Conservation (phyloP, 257 asterid species). For the Nicotiana knightiana region DNA sequence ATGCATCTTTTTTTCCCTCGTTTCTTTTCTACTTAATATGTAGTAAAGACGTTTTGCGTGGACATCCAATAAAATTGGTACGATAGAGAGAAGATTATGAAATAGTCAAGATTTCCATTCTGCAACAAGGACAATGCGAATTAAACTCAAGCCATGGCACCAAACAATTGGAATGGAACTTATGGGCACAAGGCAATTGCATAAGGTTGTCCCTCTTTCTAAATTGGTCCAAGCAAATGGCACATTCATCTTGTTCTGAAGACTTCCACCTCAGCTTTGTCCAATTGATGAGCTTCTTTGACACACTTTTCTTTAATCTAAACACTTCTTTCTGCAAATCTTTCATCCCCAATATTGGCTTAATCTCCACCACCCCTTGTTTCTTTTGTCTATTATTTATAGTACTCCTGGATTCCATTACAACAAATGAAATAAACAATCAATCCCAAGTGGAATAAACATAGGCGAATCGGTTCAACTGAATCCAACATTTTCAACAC, state of each 20-base stretch:
- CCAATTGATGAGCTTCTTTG: slow-evolving; percentile 47
- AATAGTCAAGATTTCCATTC: slow-evolving; percentile 11
- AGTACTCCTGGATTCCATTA: background rate
- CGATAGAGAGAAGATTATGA: background rate
- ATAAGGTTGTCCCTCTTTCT: slow-evolving; percentile 31
- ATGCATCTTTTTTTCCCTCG: too few species aligned
- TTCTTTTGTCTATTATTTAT: background rate
- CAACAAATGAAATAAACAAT: background rate
- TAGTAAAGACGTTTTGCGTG: too few species aligned
- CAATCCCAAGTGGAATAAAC: too few species aligned
- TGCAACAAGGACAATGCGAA: slow-evolving; percentile 65
- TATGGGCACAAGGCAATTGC: slow-evolving; percentile 63
- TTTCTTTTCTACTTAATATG: too few species aligned
- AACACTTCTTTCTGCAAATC: slow-evolving; percentile 1
- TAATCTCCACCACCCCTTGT: background rate
- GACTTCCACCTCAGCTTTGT: slow-evolving; percentile 46
- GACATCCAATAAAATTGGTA: too few species aligned
- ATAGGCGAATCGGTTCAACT: too few species aligned
- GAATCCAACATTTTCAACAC: too few species aligned
- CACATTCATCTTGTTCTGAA: slow-evolving; percentile 52
- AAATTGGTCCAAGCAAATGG: slow-evolving; percentile 62
- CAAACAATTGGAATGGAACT: slow-evolving; percentile 55
- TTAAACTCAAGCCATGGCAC: slow-evolving; percentile 60
- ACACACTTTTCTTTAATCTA: slow-evolving; percentile 32
- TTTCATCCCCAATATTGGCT: background rate